Base-by-base conservation (phyloP, 192 early-diverging fungal species). In the Gorgonomyces haynaldii region DNA sequence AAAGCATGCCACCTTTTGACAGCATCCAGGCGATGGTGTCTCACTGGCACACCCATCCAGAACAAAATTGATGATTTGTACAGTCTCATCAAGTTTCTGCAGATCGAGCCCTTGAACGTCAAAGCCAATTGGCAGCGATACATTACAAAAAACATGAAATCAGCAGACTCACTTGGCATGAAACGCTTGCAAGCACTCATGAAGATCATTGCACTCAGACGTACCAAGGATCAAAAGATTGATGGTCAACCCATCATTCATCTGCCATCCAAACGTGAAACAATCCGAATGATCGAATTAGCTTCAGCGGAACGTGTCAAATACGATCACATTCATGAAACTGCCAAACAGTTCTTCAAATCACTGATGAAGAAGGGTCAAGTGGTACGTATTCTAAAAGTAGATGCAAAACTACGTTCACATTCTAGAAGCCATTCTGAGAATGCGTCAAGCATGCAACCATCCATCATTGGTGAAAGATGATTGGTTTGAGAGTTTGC, bases 11-110 rank as follows among this genome's bases (percentile, higher is more conserved):
- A 72, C 49, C 70, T 76, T 6, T 46, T 97, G 10, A 62, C 60
- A 5, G 81, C 83, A 10, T 57, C 65, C 24, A 60, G 82, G 10
- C 67, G 89, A 15, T 97, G 94, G 94, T 88, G 83, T 9, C 55
- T 97, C 17, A 92, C 91, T 35, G 60, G 61, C 0, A 67, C 56
- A 20, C 60, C 56, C 24, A 58, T 64, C 19, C 56, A 60, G 17
- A 67, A 58, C 52, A 52, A 21, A 23, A 8, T 41, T 16, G 30
- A 29, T 65, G 92, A 98, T 58, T 57, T 96, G 15, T 94, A 74
- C 64, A 79, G 82, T 4, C 60, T 92, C 13, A 70, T 95, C 16
- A 81, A 79, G 30, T 98, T 95, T 50, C 70, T 98, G 5, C 71
- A 76, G 7, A 58, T 77, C 0, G 65, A 73, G 44, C 87, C 86